Conservation (phyloP, 768 basidiomycete genomes). For the Coprinopsis strossmayeri region DNA sequence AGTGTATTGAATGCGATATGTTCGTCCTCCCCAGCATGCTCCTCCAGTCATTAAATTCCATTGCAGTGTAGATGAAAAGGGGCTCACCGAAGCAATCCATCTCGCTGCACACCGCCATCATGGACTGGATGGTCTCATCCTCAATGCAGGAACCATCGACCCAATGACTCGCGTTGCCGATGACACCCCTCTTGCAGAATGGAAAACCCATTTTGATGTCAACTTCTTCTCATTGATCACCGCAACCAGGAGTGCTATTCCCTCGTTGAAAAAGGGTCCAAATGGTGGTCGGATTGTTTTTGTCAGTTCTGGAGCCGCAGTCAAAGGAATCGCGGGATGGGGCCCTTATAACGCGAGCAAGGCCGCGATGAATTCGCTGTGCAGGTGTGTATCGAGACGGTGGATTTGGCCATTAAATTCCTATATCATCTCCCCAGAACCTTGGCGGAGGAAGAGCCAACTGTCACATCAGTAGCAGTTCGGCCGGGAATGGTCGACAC, state of each 20-base stretch:
- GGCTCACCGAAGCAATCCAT: constrained; percentile 49
- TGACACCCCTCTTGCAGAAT: constrained; percentile 43
- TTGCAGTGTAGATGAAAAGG: constrained; percentile 52
- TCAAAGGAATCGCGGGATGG: constrained; percentile 63
- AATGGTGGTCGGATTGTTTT: constrained; percentile 66
- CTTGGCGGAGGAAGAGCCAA: constrained; percentile 77
- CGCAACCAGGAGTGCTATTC: constrained; percentile 59
- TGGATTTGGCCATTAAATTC: too few relatives aligned
- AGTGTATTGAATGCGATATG: constrained; percentile 69
- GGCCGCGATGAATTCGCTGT: constrained; percentile 85
- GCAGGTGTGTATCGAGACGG: constrained; percentile 40
- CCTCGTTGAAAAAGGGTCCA: constrained; percentile 56
- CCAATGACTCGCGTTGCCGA: constrained; percentile 59
- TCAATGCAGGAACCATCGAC: constrained; percentile 80
- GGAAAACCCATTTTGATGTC: constrained; percentile 74
- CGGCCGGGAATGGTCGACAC: constrained; percentile 90
- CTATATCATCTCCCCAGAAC: constrained; percentile 49
- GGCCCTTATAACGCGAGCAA: constrained; percentile 80
- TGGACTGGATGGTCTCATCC: constrained; percentile 66
- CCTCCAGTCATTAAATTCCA: constrained; percentile 9
- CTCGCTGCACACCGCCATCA: constrained; percentile 48
- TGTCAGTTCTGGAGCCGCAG: constrained; percentile 81
- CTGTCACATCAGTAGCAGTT: constrained; percentile 65
- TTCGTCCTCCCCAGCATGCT: constrained; percentile 33
- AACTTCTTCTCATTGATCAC: constrained; percentile 84